phyloP scores from a whole-genome alignment of 108 stramenopile species.

The Cyclostephanos tholiformis region DNA sequence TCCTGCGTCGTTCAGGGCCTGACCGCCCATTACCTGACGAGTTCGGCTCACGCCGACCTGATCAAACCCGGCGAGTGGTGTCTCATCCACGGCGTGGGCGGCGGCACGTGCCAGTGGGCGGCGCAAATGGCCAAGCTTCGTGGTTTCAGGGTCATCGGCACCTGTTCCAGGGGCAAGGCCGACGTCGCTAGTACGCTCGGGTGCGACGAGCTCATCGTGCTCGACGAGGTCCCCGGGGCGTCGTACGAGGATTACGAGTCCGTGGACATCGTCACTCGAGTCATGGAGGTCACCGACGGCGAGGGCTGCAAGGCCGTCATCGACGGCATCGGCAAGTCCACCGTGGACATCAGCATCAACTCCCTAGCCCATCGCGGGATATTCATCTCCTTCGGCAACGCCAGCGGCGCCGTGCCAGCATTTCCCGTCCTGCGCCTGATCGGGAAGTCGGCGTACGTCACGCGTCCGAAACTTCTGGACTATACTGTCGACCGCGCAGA shows the following conservation, averaged over 20 bases:
- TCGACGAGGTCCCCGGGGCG: conserved; percentile 59
- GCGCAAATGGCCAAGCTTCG: conserved; percentile 68
- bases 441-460: conserved; percentile 56
- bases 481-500: conserved; percentile 64
- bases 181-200: conserved; percentile 43
- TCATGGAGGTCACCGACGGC: conserved; percentile 66
- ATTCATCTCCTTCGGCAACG: conserved; percentile 69
- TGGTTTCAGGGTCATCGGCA: conserved; percentile 68
- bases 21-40: conserved; percentile 66
- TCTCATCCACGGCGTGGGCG: conserved; percentile 63
- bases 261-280: conserved; percentile 53
- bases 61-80: conserved; percentile 61
- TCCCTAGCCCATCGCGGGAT: conserved; percentile 62
- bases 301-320: conserved; percentile 61
- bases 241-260: conserved; percentile 63
- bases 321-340: conserved; percentile 72
- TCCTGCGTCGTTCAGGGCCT: conserved; percentile 65
- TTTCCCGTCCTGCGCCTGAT: conserved; percentile 62
- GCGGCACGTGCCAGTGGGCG: conserved; percentile 72
- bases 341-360: conserved; percentile 59
- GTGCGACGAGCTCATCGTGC: conserved; percentile 65
- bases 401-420: conserved; percentile 63
- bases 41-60: conserved; percentile 48
- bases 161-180: conserved; percentile 54
- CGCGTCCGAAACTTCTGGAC: conserved; percentile 66